Evolutionary conservation across 495 filamentous ascomycete genomes (phyloP), one percentile per base, ranked within the genome.

Genomic region (Lineolata rhizophorae): DNA sequence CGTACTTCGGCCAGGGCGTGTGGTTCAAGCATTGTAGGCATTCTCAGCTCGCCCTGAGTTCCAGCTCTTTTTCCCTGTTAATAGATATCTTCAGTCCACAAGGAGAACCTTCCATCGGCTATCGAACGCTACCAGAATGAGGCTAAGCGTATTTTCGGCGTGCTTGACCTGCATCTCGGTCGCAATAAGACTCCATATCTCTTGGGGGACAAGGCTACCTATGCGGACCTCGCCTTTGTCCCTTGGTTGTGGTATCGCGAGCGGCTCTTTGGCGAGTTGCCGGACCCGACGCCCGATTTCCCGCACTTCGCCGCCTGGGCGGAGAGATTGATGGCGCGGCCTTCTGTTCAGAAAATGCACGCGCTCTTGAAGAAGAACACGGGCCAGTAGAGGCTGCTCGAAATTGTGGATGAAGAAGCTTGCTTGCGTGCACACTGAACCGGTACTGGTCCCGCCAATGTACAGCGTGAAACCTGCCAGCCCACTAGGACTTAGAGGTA

Each of bases 191-290:
- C 14, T 6, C 14, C 10, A 8, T 71, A 48, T 35, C 55, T 70
- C 0, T 60, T 69, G 1, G 62, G 64, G 10, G 52, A 61, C 32
- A 68, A 65, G 35, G 47, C 41, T 33, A 56, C 52, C 5, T 62
- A 55, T 36, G 57, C 50, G 14, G 65, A 67, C 36, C 31, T 65
- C 21, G 38, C 48, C 10, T 69, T 65, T 34, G 38, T 64, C 9
- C 41, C 55, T 0, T 67, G 58, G 42, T 29, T 47, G n/a, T 13
- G 35, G 27, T 29, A 18, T 6, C 27, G 24, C 11, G 34, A 9
- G 24, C 20, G 12, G 29, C 28, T 13, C 32, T 31, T 58, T 57
- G 51, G 17, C 17, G 22, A 25, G 22, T 8, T 8, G 8, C 12
- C 12, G 8, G 22, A 25, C 12, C 22, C 22, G 8, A 25, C 8